Percentiles rank a stretch among this genome's conserved stretches.
Conservation (phyloP, 192 early-diverging fungal species). For the Glomus cerebriforme region DNA sequence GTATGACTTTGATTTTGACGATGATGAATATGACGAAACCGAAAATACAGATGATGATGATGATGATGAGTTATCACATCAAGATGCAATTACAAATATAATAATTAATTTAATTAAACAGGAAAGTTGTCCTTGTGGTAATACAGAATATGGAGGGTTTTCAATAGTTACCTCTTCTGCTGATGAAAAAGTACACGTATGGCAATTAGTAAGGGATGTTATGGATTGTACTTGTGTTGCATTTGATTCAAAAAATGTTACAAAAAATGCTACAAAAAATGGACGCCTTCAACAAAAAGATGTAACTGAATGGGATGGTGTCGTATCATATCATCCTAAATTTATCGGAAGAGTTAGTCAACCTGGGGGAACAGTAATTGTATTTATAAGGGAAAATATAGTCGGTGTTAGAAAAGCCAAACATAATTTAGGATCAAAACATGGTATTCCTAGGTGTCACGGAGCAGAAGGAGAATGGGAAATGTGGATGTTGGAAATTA, state of each 20-base stretch:
- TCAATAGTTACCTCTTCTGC: conserved; percentile 12
- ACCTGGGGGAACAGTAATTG: conserved; percentile 21
- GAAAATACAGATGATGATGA: neutral
- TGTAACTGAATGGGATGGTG: conserved; percentile 22
- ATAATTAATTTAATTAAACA: conserved; percentile 28
- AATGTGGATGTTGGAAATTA: conserved; percentile 26
- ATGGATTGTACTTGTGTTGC: conserved; percentile 30
- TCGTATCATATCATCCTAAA: conserved; percentile 22
- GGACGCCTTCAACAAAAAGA: neutral
- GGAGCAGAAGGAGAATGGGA: conserved; percentile 33
- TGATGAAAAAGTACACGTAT: conserved; percentile 30
- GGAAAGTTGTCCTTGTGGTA: conserved; percentile 30
- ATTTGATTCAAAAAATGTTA: conserved; percentile 11
- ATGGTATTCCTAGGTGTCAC: neutral
- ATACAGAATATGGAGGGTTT: conserved; percentile 17
- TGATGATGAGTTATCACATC: conserved; percentile 3
- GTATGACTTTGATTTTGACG: conserved; percentile 8
- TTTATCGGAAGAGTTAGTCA: conserved; percentile 20
- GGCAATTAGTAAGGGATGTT: conserved; percentile 12
- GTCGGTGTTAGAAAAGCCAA: conserved; percentile 17
- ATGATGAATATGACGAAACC: neutral
- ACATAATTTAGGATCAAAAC: neutral
- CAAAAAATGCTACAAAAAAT: neutral
- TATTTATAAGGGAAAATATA: conserved; percentile 17
- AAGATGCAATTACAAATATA: conserved; percentile 20